These are phyloP conservation scores for Pseudocercospora vitis DNA, from an alignment of 2,329 filamentous ascomycete species.

Conservation along the genomic window DNA sequence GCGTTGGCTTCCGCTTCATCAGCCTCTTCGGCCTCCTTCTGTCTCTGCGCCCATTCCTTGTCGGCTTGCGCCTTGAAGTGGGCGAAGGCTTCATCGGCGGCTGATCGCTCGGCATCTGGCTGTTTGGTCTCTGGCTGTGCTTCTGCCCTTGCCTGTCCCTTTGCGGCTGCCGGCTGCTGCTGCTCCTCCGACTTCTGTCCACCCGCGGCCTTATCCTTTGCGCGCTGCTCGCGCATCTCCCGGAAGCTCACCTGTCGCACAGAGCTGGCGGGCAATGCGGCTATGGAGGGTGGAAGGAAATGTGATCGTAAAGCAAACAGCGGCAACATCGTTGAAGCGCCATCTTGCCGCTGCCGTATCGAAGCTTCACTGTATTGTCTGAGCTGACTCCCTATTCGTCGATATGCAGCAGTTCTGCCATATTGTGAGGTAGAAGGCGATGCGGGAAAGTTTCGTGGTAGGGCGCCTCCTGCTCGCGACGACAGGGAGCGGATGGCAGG, in stretches of 20 bases:
- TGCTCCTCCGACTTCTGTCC: slow-evolving; percentile 44
- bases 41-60: slow-evolving; percentile 41
- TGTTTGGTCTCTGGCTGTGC: slow-evolving; percentile 37
- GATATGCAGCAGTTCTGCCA: slow-evolving; percentile 50
- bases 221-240: slow-evolving; percentile 39
- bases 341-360: slow-evolving; percentile 32
- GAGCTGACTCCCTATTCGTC: slow-evolving; percentile 43
- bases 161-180: slow-evolving; percentile 37
- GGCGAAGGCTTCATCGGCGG: slow-evolving; percentile 39
- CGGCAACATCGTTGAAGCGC: slow-evolving; percentile 29
- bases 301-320: slow-evolving; percentile 45
- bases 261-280: slow-evolving; percentile 43
- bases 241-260: slow-evolving; percentile 48
- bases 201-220: slow-evolving; percentile 38
- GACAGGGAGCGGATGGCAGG: slow-evolving; percentile 42
- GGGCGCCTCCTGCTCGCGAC: slow-evolving; percentile 42
- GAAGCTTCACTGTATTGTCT: slow-evolving; percentile 34
- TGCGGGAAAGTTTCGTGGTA: slow-evolving; percentile 41
- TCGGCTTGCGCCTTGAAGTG: slow-evolving; percentile 39
- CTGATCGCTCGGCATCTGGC: slow-evolving; percentile 30
- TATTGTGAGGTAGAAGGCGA: slow-evolving; percentile 41
- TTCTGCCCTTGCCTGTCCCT: slow-evolving; percentile 41
- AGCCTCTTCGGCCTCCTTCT: slow-evolving; percentile 44
- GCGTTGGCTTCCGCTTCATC: slow-evolving; percentile 32
- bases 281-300: slow-evolving; percentile 45